Conservation (phyloP, 371 early-diverging fungal genomes). For the Circinella umbellata region DNA sequence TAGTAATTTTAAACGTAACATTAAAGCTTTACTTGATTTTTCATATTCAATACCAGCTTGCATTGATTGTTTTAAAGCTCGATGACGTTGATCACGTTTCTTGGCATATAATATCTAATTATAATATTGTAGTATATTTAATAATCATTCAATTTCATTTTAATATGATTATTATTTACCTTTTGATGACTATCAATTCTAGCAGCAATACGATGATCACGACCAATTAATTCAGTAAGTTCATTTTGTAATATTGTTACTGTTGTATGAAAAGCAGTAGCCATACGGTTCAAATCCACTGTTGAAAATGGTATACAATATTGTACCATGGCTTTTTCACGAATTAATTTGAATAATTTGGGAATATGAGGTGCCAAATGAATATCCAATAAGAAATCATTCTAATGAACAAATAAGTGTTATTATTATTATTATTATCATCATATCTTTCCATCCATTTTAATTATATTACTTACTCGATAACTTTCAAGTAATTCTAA, state of each 20-base stretch:
- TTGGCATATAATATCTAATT: slow-evolving; percentile 60
- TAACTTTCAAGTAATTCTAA: slow-evolving; percentile 70
- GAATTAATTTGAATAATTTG: slow-evolving; percentile 66
- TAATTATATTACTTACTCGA: slow-evolving; percentile 47
- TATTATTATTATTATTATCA: neutral
- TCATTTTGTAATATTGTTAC: slow-evolving; percentile 72
- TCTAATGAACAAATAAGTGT: slow-evolving; percentile 31
- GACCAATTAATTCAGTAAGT: slow-evolving; percentile 66
- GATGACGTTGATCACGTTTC: slow-evolving; percentile 64
- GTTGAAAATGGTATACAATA: slow-evolving; percentile 82
- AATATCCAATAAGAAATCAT: slow-evolving; percentile 73
- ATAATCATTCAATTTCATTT: neutral
- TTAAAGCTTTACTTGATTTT: slow-evolving; percentile 57
- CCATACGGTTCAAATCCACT: slow-evolving; percentile 84
- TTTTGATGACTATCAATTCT: slow-evolving; percentile 87
- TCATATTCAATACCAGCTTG: slow-evolving; percentile 68
- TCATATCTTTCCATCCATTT: neutral
- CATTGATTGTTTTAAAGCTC: slow-evolving; percentile 66
- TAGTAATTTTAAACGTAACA: slow-evolving; percentile 63
- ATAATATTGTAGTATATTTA: slow-evolving; percentile 14
- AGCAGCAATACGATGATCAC: slow-evolving; percentile 64
- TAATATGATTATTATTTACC: slow-evolving; percentile 54
- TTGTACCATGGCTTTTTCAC: slow-evolving; percentile 80
- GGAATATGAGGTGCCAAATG: slow-evolving; percentile 75
- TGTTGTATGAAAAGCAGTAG: slow-evolving; percentile 66